Conservation (phyloP, 257 asterid species). For the Voacanga thouarsii region DNA sequence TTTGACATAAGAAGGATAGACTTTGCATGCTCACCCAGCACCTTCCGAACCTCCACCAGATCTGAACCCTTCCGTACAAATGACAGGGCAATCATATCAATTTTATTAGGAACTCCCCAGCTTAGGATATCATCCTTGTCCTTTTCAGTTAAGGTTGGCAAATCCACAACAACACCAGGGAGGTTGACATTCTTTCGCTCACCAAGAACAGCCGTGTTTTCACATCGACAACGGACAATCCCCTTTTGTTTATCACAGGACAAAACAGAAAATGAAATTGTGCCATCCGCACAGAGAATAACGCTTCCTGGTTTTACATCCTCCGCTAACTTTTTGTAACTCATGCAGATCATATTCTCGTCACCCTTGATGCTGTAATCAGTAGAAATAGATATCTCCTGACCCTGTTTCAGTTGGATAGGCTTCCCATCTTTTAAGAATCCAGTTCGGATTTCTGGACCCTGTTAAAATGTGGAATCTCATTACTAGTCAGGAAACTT, state of each 20-base stretch:
- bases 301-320: constrained; percentile 34
- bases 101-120: constrained; percentile 42
- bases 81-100: constrained; percentile 40
- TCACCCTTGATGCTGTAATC: constrained; percentile 36
- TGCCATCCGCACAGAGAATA: constrained; percentile 43
- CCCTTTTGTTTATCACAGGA: constrained; percentile 26
- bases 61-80: constrained; percentile 45
- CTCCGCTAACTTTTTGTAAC: constrained; percentile 42
- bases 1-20: constrained; percentile 41
- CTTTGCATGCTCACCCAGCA: constrained; percentile 34
- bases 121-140: constrained; percentile 39
- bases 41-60: constrained; percentile 33
- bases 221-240: constrained; percentile 39
- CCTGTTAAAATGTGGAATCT: constrained; percentile 16
- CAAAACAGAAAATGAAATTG: constrained; percentile 36
- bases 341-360: constrained; percentile 36
- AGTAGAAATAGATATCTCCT: constrained; percentile 42
- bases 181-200: constrained; percentile 45
- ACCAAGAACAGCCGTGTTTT: constrained; percentile 39
- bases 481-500: background rate
- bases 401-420: constrained; percentile 34
- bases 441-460: constrained; percentile 45
- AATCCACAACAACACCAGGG: constrained; percentile 38
- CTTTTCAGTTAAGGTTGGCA: constrained; percentile 40
- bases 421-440: constrained; percentile 35